Evolutionary conservation across 768 basidiomycete species (phyloP).

Genomic region (Boletus pseudo-olivaceus): DNA sequence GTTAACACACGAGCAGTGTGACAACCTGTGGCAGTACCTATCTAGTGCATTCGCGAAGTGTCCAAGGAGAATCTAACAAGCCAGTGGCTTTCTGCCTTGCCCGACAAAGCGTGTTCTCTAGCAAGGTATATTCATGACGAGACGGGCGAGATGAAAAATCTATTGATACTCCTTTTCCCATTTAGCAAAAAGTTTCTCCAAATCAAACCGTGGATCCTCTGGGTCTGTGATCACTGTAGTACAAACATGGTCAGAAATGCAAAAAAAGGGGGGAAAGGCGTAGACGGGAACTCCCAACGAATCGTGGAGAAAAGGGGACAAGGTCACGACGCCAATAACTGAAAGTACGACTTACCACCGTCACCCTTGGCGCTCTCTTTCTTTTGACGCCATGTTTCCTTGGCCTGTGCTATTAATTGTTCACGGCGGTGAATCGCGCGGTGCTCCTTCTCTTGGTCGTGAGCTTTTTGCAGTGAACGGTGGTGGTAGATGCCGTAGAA

Average conservation of each 20-base stretch:
- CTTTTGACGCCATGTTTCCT: constrained; percentile 87
- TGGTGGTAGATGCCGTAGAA: constrained; percentile 92
- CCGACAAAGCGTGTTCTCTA: constrained; percentile 19
- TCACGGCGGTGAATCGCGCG: constrained; percentile 72
- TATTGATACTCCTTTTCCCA: constrained; percentile 69
- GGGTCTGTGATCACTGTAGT: constrained; percentile 83
- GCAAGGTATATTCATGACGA: constrained; percentile 26
- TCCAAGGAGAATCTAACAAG: background rate
- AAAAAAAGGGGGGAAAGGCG: background rate
- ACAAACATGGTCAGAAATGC: constrained; percentile 10
- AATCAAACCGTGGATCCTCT: constrained; percentile 92
- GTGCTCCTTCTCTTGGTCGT: constrained; percentile 73
- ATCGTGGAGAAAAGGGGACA: background rate
- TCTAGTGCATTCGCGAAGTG: constrained; percentile 6
- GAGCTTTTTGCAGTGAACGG: constrained; percentile 78
- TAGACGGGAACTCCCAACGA: background rate
- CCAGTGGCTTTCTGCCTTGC: constrained; percentile 7
- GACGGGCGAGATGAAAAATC: constrained; percentile 23
- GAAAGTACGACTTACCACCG: constrained; percentile 47
- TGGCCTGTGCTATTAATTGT: constrained; percentile 78
- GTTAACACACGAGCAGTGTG: background rate
- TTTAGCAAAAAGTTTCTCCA: constrained; percentile 82
- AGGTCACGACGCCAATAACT: background rate
- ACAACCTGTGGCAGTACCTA: background rate
- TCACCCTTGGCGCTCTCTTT: constrained; percentile 49